Base-by-base conservation (phyloP, 306 rosid genomes). In the Psophocarpus tetragonolobus region DNA sequence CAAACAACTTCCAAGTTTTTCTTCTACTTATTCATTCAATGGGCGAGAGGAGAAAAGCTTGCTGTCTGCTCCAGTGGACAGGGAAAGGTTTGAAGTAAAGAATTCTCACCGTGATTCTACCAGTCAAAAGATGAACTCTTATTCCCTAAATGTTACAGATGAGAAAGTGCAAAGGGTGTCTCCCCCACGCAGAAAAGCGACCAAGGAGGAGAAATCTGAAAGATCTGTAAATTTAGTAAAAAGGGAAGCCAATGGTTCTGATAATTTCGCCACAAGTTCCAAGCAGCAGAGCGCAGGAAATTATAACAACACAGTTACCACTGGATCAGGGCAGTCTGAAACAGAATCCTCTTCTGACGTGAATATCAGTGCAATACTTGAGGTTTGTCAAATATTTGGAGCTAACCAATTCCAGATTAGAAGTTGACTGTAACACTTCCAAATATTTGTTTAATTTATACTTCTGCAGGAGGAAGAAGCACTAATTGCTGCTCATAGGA, bases 391-490 rank as follows among this genome's bases (percentile, higher is more conserved):
- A 29, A 41, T 51, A 38, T 73, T 71, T 64, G 33, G 75, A 78
- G 30, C 67, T 27, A 1, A 47, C 26, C 8, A 41, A 21, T 32
- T 41, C 32, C 32, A 3, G 38, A 53, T 74, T 14, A 54, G 5
- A 30, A 23, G 44, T 53, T 78, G 48, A 58, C 12, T 68, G 65
- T 24, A 9, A 75, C 56, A 56, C 75, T 78, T 71, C 15, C 33
- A 71, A 41, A 1, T 64, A 57, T 53, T 76, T 61, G 74, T 71
- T 87, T 27, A 71, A 79, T 39, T 73, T 44, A 30, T 76, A 14
- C 73, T 81, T 35, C 73, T 82, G 41, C 85, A 95, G 99, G 99
- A 95, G 85, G 98, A 95, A 76, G 97, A 95, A 87, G 97, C 97
- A 39, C 73, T 92, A 72, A 84, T 95, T 83, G 90, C 96, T 83